Evolutionary conservation across 306 rosid species (phyloP).

Genomic region (Trifolium subterraneum): DNA sequence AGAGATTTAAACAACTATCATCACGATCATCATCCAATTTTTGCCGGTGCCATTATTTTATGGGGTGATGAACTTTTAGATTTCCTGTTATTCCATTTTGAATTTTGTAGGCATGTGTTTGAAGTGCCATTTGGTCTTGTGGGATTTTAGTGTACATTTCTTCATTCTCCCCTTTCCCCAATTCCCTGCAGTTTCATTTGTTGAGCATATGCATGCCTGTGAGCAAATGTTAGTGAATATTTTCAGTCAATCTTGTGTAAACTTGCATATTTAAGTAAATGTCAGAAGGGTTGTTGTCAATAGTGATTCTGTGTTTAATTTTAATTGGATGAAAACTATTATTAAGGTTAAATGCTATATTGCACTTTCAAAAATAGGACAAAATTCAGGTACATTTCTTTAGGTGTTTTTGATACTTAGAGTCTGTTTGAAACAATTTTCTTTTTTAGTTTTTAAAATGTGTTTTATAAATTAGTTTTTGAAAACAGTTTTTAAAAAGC

Average conservation of each 20-base stretch:
- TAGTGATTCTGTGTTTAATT: not conserved
- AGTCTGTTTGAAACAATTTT: no score
- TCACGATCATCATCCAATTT: conserved; percentile 39
- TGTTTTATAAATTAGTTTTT: no score
- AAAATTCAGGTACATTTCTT: not conserved
- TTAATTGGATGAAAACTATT: not conserved
- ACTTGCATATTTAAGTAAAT: conserved; percentile 33
- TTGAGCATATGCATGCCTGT: conserved; percentile 37
- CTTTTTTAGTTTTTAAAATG: no score
- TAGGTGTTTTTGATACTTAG: not conserved
- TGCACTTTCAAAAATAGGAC: not conserved
- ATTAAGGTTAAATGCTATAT: not conserved
- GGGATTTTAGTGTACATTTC: conserved; percentile 32
- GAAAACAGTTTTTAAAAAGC: no score
- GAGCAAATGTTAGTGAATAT: conserved; percentile 33
- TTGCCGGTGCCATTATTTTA: conserved; percentile 26
- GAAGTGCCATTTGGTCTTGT: conserved; percentile 28
- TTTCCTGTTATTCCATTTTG: conserved; percentile 35
- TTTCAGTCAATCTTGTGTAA: conserved; percentile 30
- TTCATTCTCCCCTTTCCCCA: conserved; percentile 2
- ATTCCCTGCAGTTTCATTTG: not conserved
- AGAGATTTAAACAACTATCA: not conserved
- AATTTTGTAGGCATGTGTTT: conserved; percentile 27
- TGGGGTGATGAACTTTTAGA: conserved; percentile 24
- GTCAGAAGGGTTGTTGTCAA: not conserved